These are phyloP conservation scores for Pestalotiopsis sp. DNA, from an alignment of 2,329 filamentous ascomycete genomes.

Conservation along the genomic window DNA sequence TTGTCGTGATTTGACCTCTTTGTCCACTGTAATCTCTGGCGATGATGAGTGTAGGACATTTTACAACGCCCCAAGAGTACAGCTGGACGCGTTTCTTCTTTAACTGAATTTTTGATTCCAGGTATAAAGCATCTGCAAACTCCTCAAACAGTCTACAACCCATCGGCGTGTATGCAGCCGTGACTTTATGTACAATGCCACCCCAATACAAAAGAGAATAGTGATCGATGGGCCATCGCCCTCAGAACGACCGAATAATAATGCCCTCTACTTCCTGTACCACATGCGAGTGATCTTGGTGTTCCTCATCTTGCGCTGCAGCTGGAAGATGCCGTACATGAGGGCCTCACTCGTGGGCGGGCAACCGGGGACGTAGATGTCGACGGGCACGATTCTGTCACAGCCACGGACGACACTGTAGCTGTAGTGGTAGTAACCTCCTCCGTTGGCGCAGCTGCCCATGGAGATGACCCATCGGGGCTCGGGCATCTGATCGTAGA, in stretches of 20 bases:
- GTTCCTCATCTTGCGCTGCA: slow-evolving; percentile 76
- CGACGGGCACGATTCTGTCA: slow-evolving; percentile 77
- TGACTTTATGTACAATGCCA: slow-evolving; percentile 14
- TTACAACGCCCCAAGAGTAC: background rate
- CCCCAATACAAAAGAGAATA: slow-evolving; percentile 12
- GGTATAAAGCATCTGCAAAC: slow-evolving; percentile 3
- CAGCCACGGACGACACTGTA: slow-evolving; percentile 77
- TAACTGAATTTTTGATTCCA: slow-evolving; percentile 3
- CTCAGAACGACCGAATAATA: background rate
- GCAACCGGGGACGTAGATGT: slow-evolving; percentile 80
- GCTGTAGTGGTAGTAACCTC: slow-evolving; percentile 86
- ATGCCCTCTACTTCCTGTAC: slow-evolving; percentile 54
- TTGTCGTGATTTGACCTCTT: background rate
- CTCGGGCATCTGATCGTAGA: slow-evolving; percentile 96
- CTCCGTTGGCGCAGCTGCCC: slow-evolving; percentile 84
- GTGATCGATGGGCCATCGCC: background rate
- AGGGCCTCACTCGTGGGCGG: slow-evolving; percentile 64
- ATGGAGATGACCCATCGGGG: slow-evolving; percentile 84
- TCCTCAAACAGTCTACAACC: slow-evolving; percentile 7
- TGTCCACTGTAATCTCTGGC: background rate
- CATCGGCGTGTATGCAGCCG: slow-evolving; percentile 7
- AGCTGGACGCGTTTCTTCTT: background rate
- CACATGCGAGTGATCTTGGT: slow-evolving; percentile 59
- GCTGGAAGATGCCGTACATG: slow-evolving; percentile 73
- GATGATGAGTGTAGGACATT: background rate